Evolutionary conservation across 2,329 filamentous ascomycete genomes (phyloP).

Genomic region (Trichoderma sp.): DNA sequence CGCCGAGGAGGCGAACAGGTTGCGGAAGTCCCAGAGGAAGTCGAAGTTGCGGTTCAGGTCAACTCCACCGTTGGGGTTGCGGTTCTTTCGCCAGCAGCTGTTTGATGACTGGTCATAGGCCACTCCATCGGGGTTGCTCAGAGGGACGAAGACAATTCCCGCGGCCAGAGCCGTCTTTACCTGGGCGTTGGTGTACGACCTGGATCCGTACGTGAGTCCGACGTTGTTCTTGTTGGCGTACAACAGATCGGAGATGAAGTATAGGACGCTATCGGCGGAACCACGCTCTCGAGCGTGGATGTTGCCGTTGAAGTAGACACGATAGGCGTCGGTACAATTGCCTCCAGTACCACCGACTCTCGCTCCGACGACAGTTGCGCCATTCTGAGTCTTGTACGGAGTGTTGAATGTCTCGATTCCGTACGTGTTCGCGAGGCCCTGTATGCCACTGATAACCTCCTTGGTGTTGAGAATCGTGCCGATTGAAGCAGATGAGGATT

Average conservation of each 20-base stretch:
- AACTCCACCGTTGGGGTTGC: conserved; percentile 47
- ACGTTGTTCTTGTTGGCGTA: conserved; percentile 48
- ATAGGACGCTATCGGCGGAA: conserved; percentile 54
- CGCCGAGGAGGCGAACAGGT: conserved; percentile 43
- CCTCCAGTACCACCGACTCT: conserved; percentile 4
- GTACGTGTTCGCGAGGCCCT: background rate
- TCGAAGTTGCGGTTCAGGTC: conserved; percentile 59
- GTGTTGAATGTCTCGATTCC: conserved; percentile 5
- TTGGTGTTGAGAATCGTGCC: conserved; percentile 7
- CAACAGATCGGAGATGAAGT: conserved; percentile 57
- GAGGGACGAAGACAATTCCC: conserved; percentile 53
- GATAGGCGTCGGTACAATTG: background rate
- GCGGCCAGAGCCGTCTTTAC: conserved; percentile 50
- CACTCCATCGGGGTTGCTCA: conserved; percentile 56
- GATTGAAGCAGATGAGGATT: conserved; percentile 5
- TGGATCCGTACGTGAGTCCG: conserved; percentile 52
- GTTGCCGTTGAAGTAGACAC: conserved; percentile 51
- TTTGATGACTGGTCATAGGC: conserved; percentile 50
- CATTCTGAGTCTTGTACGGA: conserved; percentile 1
- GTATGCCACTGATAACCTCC: background rate
- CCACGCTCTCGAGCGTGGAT: conserved; percentile 60
- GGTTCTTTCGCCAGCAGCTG: conserved; percentile 57
- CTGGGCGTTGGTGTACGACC: conserved; percentile 50
- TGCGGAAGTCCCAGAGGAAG: conserved; percentile 54
- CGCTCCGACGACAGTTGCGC: conserved; percentile 3